Evolutionary conservation across 208 protist genomes (phyloP), one percentile per base, ranked within the genome.

Genomic region (Crithidia brevicula): DNA sequence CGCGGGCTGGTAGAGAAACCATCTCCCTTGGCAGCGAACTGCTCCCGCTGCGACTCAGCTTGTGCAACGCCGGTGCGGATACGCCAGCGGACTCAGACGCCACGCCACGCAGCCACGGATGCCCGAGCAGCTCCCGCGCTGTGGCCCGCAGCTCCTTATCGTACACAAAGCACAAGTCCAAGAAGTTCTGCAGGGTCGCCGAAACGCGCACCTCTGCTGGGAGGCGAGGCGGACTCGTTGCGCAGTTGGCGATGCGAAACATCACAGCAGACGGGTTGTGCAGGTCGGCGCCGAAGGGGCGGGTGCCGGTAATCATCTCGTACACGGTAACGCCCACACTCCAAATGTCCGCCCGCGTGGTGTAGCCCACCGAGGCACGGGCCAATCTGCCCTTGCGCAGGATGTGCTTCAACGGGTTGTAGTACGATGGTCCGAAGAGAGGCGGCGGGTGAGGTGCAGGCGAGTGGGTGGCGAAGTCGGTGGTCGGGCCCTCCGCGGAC

Each of bases 261-360:
- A 96, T 72, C 9, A 91, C 85, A 4, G 88, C 87, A 5, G 86
- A 79, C 2, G 81, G 76, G 54, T 89, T 90, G 72, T 65, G 62
- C 43, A 89, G 66, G 9, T 82, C 75, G 0, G 58, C 73, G 6
- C 83, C 90, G 51, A 94, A 96, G 2, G 91, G 91, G n/a, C 81
- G 78, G 33, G 56, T 52, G 33, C 91, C 91, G 27, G 77, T 87
- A 53, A 94, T 72, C 88, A 96, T 92, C 75, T 96, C 91, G 67
- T 81, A 96, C 33, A 93, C 80, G 13, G 88, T 94, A 15, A 90
- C 88, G 18, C 91, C 91, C 34, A 93, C 68, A 38, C 86, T 92
- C 89, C 91, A 96, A 34, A 96, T 89, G 56, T 96, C 91, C 1
- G 88, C 88, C 16, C 82, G 62, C 1, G 84, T 92, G 33, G 82